Evolutionary conservation across 257 asterid genomes (phyloP), one percentile per base, ranked within the genome.

Genomic region (Nicotiana knightiana): DNA sequence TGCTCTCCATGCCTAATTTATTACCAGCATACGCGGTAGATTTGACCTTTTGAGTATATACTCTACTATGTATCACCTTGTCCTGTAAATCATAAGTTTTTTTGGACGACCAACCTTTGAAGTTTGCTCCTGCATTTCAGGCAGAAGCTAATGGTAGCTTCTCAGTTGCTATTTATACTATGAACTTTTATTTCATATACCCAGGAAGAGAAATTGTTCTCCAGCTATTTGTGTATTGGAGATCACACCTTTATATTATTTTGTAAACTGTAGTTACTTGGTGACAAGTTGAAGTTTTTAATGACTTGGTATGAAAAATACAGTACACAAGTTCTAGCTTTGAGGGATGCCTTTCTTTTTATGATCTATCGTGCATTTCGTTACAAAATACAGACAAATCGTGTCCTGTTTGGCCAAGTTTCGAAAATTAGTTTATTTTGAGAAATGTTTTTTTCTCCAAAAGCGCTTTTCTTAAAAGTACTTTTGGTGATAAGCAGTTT

Each of bases 91-190:
- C 75, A 79, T 57, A 53, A 62, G 77, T 64, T 67, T 15, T 67
- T 66, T 43, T 21, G n/a, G 24, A 54, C 58, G 39, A 54, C 80
- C 43, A 33, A 7, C 12, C 21, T 8, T 37, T 16, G 79, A 77
- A 30, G 85, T 81, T 39, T 26, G 65, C 63, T 73, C 28, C 77
- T 55, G 76, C 76, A 59, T 35, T 83, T 85, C 80, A 82, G 85
- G 73, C 85, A 81, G 87, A 86, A 68, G 75, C 87, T 82, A 82
- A 82, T 85, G 21, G 63, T 82, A 83, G 81, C 83, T 54, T 33
- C 35, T 30, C 46, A 28, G 76, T 48, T 35, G 70, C 53, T 24
- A 39, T 39, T 62, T 39, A 15, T 39, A 59, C 28, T 12, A 30
- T 62, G 84, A 58, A 26, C 4, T 75, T 75, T 75, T 28, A 26